Evolutionary conservation across 1,284 basidiomycete genomes (phyloP).

Genomic region (Ceratobasidium sp.): DNA sequence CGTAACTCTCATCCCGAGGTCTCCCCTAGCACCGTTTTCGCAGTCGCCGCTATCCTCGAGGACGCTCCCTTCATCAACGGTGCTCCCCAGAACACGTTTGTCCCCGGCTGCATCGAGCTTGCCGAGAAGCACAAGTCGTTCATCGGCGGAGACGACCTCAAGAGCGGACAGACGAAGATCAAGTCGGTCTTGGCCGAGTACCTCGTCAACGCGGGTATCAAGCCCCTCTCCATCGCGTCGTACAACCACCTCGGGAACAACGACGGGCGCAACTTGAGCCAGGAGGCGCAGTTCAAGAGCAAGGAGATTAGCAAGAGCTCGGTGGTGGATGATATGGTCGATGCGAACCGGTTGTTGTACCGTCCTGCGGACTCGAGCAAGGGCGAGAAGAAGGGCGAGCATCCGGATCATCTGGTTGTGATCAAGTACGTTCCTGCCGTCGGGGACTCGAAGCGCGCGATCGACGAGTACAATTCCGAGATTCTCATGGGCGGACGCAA

Average conservation of each 20-base stretch:
- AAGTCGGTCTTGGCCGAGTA: conserved; percentile 98
- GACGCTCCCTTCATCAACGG: conserved; percentile 97
- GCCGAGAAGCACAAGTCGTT: conserved; percentile 92
- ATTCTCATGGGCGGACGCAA: conserved; percentile 74
- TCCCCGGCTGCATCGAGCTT: conserved; percentile 94
- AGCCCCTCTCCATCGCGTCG: conserved; percentile 94
- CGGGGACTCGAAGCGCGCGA: conserved; percentile 96
- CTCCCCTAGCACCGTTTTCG: conserved; percentile 95
- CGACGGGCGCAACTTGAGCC: conserved; percentile 93
- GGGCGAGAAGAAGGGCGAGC: conserved; percentile 81
- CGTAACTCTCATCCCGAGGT: conserved; percentile 90
- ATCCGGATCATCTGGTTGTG: conserved; percentile 97
- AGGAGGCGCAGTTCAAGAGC: conserved; percentile 95
- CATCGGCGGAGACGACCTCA: conserved; percentile 98
- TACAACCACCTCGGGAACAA: conserved; percentile 99
- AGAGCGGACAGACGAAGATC: conserved; percentile 94
- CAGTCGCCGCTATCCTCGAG: conserved; percentile 96
- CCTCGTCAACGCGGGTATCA: conserved; percentile 99
- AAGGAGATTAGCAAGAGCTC: conserved; percentile 98
- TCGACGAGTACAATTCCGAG: conserved; percentile 99
- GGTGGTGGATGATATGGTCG: conserved; percentile 98
- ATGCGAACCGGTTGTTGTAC: conserved; percentile 91
- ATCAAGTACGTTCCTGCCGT: conserved; percentile 96
- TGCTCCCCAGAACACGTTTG: conserved; percentile 99
- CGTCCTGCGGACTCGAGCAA: conserved; percentile 75